phyloP scores from a whole-genome alignment of 768 basidiomycete species.

The Pilatotrama ljubarskyi region DNA sequence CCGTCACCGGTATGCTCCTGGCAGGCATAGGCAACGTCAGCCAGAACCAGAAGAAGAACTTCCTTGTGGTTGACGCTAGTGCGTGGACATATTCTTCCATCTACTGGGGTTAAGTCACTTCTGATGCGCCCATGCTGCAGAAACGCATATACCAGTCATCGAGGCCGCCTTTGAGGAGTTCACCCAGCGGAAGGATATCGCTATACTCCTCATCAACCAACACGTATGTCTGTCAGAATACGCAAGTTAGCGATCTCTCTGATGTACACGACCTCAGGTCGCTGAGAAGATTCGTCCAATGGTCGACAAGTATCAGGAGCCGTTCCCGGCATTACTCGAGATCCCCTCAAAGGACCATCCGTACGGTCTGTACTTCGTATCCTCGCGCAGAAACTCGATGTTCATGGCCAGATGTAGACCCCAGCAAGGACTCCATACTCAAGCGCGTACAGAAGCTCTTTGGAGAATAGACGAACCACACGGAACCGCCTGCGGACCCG shows the following conservation, averaged over 20 bases:
- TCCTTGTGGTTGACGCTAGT: slow-evolving; percentile 94
- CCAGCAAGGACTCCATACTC: slow-evolving; percentile 91
- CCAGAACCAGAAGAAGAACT: slow-evolving; percentile 94
- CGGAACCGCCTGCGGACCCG: not conserved
- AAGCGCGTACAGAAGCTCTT: slow-evolving; percentile 97
- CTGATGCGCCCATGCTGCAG: slow-evolving; percentile 40
- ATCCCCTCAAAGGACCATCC: slow-evolving; percentile 99
- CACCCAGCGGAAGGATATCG: slow-evolving; percentile 92
- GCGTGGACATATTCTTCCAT: slow-evolving; percentile 31
- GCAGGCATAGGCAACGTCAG: slow-evolving; percentile 94
- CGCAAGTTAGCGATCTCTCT: too few relatives aligned
- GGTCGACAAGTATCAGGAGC: slow-evolving; percentile 92
- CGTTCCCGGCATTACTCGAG: slow-evolving; percentile 95
- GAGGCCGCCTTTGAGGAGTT: slow-evolving; percentile 94
- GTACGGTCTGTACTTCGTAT: slow-evolving; percentile 55
- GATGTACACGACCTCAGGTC: slow-evolving; percentile 55
- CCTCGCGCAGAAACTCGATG: not conserved
- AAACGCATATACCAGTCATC: slow-evolving; percentile 88
- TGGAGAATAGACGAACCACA: slow-evolving; percentile 64
- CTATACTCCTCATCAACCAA: slow-evolving; percentile 97
- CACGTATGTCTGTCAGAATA: slow-evolving; percentile 76
- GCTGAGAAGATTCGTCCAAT: slow-evolving; percentile 96
- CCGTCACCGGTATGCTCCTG: slow-evolving; percentile 92
- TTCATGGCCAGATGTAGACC: slow-evolving; percentile 55
- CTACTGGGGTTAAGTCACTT: not conserved